Evolutionary conservation across 2,329 filamentous ascomycete genomes (phyloP), one percentile per base, ranked within the genome.

Genomic region (Fusarium dlaminii): DNA sequence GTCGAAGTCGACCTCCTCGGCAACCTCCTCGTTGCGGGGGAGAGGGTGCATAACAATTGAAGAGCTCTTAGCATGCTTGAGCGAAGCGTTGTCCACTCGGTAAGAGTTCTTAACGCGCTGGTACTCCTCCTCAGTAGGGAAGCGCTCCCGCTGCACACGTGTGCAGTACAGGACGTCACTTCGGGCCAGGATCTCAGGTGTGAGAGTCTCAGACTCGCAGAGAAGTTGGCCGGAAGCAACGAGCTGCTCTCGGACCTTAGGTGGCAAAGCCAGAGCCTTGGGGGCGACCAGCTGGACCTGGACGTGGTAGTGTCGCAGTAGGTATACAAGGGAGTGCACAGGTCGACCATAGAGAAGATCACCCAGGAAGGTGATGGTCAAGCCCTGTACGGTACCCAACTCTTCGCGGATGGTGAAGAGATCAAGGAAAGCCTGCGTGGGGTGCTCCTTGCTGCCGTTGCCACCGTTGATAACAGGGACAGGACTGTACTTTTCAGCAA

Each of bases 341-440:
- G 96, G 94, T 66, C 96, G 93, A 52, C 96, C 96, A 82, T 98
- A 97, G 75, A 93, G 91, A 66, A 99, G 91, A 80, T 99, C 96
- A 78, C 96, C 96, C 49, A 94, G 89, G 83, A 99, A 99, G 57
- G 96, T 99, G 80, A 99, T 97, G 49, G 94, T 98, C 73, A 99
- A 87, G 59, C 96, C 96, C 80, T 96, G 95, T 64, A 98, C 96
- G 1, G 95, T 98, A 73, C 96, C 96, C 14, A 98, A 89, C 84
- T 99, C 96, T 84, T 99, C 96, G 76, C 96, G 94, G 80, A 99
- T 99, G 62, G 96, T 98, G 87, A 98, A 99, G 66, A 99, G 92
- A 80, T 99, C 96, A 29, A 99, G 87, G 89, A 99, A 96, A 1
- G 96, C 96, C 84, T 99, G 96, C 0, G 96, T 99, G 2, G 96